A percentile compares a stretch with the other conserved stretches of the same genome.
These are phyloP conservation scores for Arachnomyces sp. DNA, from an alignment of 2,329 filamentous ascomycete species.

Conservation along the genomic window DNA sequence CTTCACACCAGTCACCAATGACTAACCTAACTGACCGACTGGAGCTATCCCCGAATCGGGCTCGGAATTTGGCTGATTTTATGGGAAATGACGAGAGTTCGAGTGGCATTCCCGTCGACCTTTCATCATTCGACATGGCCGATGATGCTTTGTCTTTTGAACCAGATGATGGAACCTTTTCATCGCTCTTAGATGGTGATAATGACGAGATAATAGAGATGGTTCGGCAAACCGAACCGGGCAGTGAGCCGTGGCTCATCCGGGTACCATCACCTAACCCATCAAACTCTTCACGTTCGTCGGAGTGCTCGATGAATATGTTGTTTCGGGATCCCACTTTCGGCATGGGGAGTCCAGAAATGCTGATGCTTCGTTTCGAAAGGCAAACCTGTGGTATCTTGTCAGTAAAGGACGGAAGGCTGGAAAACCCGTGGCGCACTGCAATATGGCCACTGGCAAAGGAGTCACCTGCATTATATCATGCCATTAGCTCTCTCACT, in stretches of 20 bases:
- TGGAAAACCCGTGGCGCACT: slow-evolving; percentile 64
- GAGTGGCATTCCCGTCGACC: slow-evolving; percentile 22
- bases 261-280: slow-evolving; percentile 28
- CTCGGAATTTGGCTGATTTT: no score
- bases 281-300: slow-evolving; percentile 28
- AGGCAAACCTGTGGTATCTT: slow-evolving; percentile 60
- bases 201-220: slow-evolving; percentile 50
- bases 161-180: slow-evolving; percentile 21
- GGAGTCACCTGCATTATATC: slow-evolving; percentile 56
- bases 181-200: slow-evolving; percentile 25
- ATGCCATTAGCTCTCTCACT: slow-evolving; percentile 61
- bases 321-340: slow-evolving; percentile 43
- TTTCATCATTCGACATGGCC: slow-evolving; percentile 13
- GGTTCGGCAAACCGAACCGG: slow-evolving; percentile 31
- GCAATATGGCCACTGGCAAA: slow-evolving; percentile 61
- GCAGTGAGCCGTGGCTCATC: slow-evolving; percentile 29
- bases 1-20: no score
- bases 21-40: slow-evolving; percentile 24
- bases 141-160: slow-evolving; percentile 7
- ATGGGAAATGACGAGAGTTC: slow-evolving; percentile 59
- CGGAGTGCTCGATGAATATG: slow-evolving; percentile 16
- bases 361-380: slow-evolving; percentile 56
- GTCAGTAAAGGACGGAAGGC: slow-evolving; percentile 60
- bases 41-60: no score
- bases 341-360: slow-evolving; percentile 47